Base-by-base conservation (phyloP, 257 asterid genomes). In the Mitragyna speciosa region DNA sequence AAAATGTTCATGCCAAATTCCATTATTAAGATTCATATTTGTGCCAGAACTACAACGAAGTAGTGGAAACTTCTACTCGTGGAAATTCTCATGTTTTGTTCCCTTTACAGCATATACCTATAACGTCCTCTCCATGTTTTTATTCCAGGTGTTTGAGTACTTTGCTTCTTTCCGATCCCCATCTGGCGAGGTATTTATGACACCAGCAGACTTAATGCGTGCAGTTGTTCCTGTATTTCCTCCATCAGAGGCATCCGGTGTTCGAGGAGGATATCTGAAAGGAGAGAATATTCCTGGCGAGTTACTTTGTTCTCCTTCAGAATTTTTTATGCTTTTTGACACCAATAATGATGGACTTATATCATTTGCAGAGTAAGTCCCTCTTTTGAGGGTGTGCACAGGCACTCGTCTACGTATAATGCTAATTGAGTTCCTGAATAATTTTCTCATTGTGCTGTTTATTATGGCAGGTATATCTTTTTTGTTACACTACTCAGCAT, bases 191-290 rank as follows among this genome's bases (percentile, higher is more conserved):
- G 82, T 80, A 39, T 88, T 81, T 65, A 93, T 95, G 99, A 95
- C 97, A 48, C 89, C 96, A 63, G 83, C 92, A 45, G 99, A 95
- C 78, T 82, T 95, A 78, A 92, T 93, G 98, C 87, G 98, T 76
- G 98, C 99, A 49, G 89, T 90, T 15, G 96, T 95, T 79, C 97
- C 97, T 0, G 98, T 95, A 19, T 91, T 95, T 86, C 98, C 98
- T 75, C 93, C 99, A 52, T 86, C 97, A 1, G 97, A 93, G 65
- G 89, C 99, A 67, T 83, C 78, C 63, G 81, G 65, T 52, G 90
- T 95, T 36, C 82, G 99, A 83, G 96, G 89, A 33, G 99, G 98
- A 75, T 72, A 64, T 87, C 89, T 95, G 26, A 85, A 88, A 64
- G 99, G 99, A 74, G 98, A 95, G 70, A 69, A 52, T 26, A 51